These are phyloP conservation scores for Neoboletus brunneissimus DNA, from an alignment of 768 basidiomycete genomes.

Conservation along the genomic window DNA sequence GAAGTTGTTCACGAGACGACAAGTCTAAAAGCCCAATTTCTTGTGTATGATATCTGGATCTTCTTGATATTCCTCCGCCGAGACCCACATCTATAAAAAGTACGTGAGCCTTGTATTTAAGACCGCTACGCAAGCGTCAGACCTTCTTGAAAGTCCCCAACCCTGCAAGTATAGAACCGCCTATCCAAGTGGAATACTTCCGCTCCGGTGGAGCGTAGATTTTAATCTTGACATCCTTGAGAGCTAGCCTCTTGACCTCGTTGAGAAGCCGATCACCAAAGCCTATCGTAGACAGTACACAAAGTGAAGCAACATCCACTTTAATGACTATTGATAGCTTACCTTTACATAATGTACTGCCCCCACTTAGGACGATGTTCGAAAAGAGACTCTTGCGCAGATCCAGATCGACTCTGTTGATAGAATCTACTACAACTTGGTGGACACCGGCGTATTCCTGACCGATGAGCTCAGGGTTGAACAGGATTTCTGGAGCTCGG, in stretches of 20 bases:
- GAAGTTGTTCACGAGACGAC: slow-evolving; percentile 10
- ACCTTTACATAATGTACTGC: slow-evolving; percentile 95
- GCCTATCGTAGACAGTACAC: slow-evolving; percentile 42
- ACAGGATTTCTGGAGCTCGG: slow-evolving; percentile 94
- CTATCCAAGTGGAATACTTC: slow-evolving; percentile 97
- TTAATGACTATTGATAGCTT: slow-evolving; percentile 16
- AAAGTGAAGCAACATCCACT: slow-evolving; percentile 20
- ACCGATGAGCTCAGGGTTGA: slow-evolving; percentile 96
- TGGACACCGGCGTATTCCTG: slow-evolving; percentile 97
- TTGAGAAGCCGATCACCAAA: slow-evolving; percentile 96
- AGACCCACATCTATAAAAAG: slow-evolving; percentile 90
- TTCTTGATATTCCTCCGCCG: slow-evolving; percentile 98
- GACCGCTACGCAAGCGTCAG: not conserved
- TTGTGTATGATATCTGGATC: slow-evolving; percentile 99
- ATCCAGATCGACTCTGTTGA: slow-evolving; percentile 94
- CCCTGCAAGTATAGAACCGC: slow-evolving; percentile 94
- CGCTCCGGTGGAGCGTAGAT: slow-evolving; percentile 99
- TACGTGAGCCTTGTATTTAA: slow-evolving; percentile 6
- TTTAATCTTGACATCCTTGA: slow-evolving; percentile 98
- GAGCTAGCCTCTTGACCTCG: slow-evolving; percentile 92
- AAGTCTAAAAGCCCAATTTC: slow-evolving; percentile 74
- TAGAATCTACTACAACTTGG: slow-evolving; percentile 98
- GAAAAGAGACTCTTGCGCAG: slow-evolving; percentile 92
- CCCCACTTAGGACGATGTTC: slow-evolving; percentile 95
- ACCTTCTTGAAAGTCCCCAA: slow-evolving; percentile 98